phyloP scores from a whole-genome alignment of 495 filamentous ascomycete genomes.

The Geoglossum glabrum region DNA sequence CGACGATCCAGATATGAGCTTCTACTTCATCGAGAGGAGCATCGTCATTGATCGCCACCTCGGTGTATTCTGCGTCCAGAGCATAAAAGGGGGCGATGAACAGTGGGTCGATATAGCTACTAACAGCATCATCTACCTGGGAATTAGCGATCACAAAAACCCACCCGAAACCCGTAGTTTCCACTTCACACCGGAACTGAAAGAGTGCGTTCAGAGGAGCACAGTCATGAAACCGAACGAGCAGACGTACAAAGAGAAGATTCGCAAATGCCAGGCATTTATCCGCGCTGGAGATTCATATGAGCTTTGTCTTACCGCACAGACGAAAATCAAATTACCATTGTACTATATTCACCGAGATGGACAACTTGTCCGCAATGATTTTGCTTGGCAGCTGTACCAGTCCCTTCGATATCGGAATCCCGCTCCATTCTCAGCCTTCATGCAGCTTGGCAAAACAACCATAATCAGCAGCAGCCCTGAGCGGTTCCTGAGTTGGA shows the following conservation, averaged over 20 bases:
- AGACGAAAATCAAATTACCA: constrained; percentile 38
- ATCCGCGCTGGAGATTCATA: constrained; percentile 73
- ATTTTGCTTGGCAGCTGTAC: constrained; percentile 48
- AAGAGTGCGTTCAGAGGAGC: constrained; percentile 15
- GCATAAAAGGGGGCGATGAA: neutral
- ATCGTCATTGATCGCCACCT: constrained; percentile 62
- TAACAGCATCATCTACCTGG: neutral
- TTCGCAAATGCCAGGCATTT: constrained; percentile 46
- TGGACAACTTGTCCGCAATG: neutral
- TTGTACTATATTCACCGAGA: neutral
- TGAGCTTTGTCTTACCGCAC: constrained; percentile 74
- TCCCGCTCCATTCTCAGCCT: constrained; percentile 74
- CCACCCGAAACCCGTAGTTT: neutral
- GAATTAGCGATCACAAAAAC: neutral
- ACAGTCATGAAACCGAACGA: constrained; percentile 22
- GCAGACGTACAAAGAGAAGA: constrained; percentile 37
- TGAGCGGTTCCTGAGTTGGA: constrained; percentile 72
- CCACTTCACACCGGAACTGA: constrained; percentile 4
- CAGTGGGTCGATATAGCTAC: neutral
- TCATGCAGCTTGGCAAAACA: constrained; percentile 43
- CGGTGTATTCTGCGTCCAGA: constrained; percentile 44
- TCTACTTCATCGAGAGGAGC: constrained; percentile 60
- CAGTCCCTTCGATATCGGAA: constrained; percentile 48
- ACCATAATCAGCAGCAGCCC: constrained; percentile 74
- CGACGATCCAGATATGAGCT: constrained; percentile 37